A percentile compares a stretch with the other conserved stretches of the same genome.
phyloP scores from a whole-genome alignment of 2,329 filamentous ascomycete genomes.

The Penicillium fuscoglaucum region DNA sequence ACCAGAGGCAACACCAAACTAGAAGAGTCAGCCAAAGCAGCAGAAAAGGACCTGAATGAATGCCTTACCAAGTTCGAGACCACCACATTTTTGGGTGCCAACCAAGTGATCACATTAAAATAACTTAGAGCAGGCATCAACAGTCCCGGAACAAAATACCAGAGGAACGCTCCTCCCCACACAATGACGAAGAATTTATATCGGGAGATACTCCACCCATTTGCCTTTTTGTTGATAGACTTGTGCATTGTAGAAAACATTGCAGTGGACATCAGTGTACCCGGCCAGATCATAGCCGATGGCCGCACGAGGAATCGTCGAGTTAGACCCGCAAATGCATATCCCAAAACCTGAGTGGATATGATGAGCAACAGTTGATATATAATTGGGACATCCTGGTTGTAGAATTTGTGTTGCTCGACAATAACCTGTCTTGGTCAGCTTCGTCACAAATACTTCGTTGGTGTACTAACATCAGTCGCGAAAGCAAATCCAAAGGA shows the following conservation, averaged over 20 bases:
- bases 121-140: constrained; percentile 83
- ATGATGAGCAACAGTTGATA: constrained; percentile 83
- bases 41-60: background rate
- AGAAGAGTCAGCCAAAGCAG: background rate
- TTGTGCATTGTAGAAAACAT: constrained; percentile 88
- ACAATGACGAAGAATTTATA: constrained; percentile 82
- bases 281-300: constrained; percentile 89
- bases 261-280: constrained; percentile 81
- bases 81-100: constrained; percentile 81
- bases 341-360: constrained; percentile 83
- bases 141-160: constrained; percentile 83
- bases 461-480: constrained; percentile 61
- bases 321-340: constrained; percentile 80
- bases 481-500: constrained; percentile 88
- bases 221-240: constrained; percentile 76
- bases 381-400: constrained; percentile 71
- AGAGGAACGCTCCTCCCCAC: constrained; percentile 69
- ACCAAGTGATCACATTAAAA: constrained; percentile 87
- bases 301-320: constrained; percentile 79
- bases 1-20: constrained; percentile 80
- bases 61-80: constrained; percentile 67
- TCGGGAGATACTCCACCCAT: constrained; percentile 78
- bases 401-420: constrained; percentile 86
- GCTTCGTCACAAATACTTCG: background rate
- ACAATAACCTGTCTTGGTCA: constrained; percentile 63